Evolutionary conservation across 1,139 yeast genomes (phyloP).

Genomic region (Debaryomyces sp.): DNA sequence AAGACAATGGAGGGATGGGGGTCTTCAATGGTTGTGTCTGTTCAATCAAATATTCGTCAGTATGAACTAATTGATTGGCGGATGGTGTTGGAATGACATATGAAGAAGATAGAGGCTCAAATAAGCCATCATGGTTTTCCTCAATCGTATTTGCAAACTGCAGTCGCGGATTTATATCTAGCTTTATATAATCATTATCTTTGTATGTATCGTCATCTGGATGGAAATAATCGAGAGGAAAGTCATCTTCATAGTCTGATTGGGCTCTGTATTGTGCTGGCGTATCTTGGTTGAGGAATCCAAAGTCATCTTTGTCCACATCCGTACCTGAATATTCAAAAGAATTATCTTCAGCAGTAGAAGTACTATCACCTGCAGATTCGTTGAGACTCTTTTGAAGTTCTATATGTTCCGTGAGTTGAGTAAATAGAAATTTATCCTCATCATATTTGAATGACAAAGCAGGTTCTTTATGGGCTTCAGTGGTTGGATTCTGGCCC

Average conservation of each 20-base stretch:
- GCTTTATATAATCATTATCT: slow-evolving; percentile 33
- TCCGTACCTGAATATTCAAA: slow-evolving; percentile 20
- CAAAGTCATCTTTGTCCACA: slow-evolving; percentile 19
- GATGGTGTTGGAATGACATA: slow-evolving; percentile 17
- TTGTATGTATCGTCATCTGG: slow-evolving; percentile 19
- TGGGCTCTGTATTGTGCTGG: slow-evolving; percentile 26
- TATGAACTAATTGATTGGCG: slow-evolving; percentile 36
- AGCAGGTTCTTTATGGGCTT: slow-evolving; percentile 63
- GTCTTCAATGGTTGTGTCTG: slow-evolving; percentile 46
- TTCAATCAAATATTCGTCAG: slow-evolving; percentile 50
- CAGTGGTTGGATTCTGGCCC: slow-evolving; percentile 62
- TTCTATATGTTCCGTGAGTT: slow-evolving; percentile 50
- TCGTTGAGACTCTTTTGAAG: slow-evolving; percentile 25
- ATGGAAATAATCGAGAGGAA: slow-evolving; percentile 66
- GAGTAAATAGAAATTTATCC: slow-evolving; percentile 47
- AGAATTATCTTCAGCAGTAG: slow-evolving; percentile 15
- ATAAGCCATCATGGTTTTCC: slow-evolving; percentile 28
- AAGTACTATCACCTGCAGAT: slow-evolving; percentile 8
- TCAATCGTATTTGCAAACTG: slow-evolving; percentile 19
- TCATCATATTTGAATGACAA: slow-evolving; percentile 60
- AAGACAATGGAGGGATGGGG: slow-evolving; percentile 24
- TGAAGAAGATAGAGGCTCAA: slow-evolving; percentile 21
- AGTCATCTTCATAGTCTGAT: slow-evolving; percentile 57
- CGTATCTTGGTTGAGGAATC: slow-evolving; percentile 26
- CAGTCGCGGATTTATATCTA: slow-evolving; percentile 34